Percentiles rank a stretch among this genome's conserved stretches.
phyloP scores from a whole-genome alignment of 495 filamentous ascomycete genomes.

The Penicillium bovifimosum region DNA sequence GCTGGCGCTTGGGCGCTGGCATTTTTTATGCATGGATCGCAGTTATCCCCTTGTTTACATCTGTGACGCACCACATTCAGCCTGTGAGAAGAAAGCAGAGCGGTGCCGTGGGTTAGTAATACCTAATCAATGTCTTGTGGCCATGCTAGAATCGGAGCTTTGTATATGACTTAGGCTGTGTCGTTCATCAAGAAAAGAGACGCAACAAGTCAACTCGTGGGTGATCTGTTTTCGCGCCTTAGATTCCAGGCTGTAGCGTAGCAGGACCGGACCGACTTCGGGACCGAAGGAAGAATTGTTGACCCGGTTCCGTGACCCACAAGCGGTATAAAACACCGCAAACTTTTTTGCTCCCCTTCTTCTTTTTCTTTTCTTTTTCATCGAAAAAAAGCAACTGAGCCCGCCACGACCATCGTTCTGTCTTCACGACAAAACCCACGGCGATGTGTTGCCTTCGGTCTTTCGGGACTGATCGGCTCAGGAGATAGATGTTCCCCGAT shows the following conservation, averaged over 20 bases:
- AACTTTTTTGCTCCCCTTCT: constrained; percentile 17
- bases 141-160: too few species aligned
- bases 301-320: constrained; percentile 28
- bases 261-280: neutral
- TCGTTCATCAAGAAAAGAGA: too few species aligned
- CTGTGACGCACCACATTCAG: neutral
- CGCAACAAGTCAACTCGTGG: too few species aligned
- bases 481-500: constrained; percentile 56
- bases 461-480: constrained; percentile 46
- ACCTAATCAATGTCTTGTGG: too few species aligned
- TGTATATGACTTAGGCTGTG: neutral
- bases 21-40: neutral
- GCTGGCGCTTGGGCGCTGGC: neutral
- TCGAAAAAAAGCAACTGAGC: constrained; percentile 55
- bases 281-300: constrained; percentile 14
- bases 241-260: neutral
- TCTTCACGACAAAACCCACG: constrained; percentile 36
- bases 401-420: constrained; percentile 61
- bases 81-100: neutral
- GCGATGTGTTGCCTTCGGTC: constrained; percentile 59
- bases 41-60: neutral
- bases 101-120: neutral
- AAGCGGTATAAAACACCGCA: constrained; percentile 21
- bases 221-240: neutral
- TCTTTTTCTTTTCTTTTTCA: constrained; percentile 42